Percentiles rank a stretch among this genome's conserved stretches.
Evolutionary conservation across 306 rosid species (phyloP).

Genomic region (Castanopsis chinensis): DNA sequence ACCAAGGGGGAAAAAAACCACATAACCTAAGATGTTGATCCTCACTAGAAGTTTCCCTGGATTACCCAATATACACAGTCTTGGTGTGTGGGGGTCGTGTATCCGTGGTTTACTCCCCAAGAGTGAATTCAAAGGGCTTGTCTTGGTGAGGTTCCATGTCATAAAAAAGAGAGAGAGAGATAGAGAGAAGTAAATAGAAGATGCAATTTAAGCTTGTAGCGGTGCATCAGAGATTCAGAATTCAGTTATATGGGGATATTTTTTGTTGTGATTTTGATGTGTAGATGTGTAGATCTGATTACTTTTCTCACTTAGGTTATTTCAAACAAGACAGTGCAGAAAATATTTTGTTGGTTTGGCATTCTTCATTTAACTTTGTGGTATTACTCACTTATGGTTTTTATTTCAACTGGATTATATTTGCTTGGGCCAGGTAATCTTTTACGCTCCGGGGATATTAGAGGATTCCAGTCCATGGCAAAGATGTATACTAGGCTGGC

Average conservation of each 20-base stretch:
- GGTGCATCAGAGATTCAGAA: not conserved
- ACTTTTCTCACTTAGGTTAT: not conserved
- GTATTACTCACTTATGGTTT: not conserved
- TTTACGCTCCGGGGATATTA: slow-evolving; percentile 81
- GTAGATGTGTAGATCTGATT: not conserved
- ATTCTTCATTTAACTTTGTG: not conserved
- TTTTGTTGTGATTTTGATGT: not conserved
- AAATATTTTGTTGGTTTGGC: not conserved
- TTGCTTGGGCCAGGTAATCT: slow-evolving; percentile 64
- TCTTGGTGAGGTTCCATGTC: too few species aligned
- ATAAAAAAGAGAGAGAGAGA: too few species aligned
- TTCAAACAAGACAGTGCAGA: not conserved
- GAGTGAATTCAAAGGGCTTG: too few species aligned
- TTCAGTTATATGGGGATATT: not conserved
- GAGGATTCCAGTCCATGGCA: slow-evolving; percentile 95
- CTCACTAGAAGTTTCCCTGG: too few species aligned
- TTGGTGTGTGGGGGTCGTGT: too few species aligned
- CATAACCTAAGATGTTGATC: too few species aligned
- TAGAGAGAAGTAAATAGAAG: not conserved
- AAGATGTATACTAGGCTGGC: slow-evolving; percentile 96
- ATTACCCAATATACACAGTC: too few species aligned
- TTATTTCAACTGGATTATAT: not conserved
- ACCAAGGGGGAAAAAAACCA: not conserved
- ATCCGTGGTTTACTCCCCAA: too few species aligned
- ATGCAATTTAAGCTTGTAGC: not conserved